Base-by-base conservation (phyloP, 148 eudicot genomes). In the Beta vulgaris region DNA sequence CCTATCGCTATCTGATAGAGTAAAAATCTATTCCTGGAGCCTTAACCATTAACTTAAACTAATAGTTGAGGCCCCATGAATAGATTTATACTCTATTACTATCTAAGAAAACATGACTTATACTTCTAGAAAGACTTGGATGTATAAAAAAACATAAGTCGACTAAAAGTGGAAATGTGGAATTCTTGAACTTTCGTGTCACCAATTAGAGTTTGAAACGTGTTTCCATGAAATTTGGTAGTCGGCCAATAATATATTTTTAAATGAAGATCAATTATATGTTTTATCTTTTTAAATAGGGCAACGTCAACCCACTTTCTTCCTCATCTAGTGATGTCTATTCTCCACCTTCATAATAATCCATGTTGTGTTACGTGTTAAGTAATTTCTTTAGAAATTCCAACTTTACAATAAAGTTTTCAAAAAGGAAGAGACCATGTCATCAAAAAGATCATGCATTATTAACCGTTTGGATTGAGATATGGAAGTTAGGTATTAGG, bases 291-390 rank as follows among this genome's bases (percentile, higher is more conserved):
- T 40, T 73, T 28, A 6, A 54, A 63, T 78, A 58, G 81, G 68
- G 53, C 53, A 14, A 51, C 64, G 76, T 78, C 76, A 72, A 78
- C 65, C 72, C 71, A 62, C 61, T 36, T 31, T 53, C 5, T 7
- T 16, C 13, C 6, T 59, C 26, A n/a, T n/a, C n/a, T n/a, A n/a
- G n/a, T n/a, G n/a, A n/a, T n/a, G n/a, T n/a, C n/a, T n/a, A n/a
- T n/a, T n/a, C n/a, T 39, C 31, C 31, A n/a, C 63, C 74, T 37
- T 0, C 68, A 73, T 73, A 2, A 43, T 74, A 18, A 48, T 28
- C 62, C 39, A 51, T 69, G 37, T 55, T 68, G 79, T 43, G 73
- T 36, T 62, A 77, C 80, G 76, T 77, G 80, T 77, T 39, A 48
- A 70, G 70, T 2, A 0, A 7, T 7, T n/a, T n/a, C n/a, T n/a